Evolutionary conservation across 2,329 filamentous ascomycete species (phyloP).

Genomic region (Ophiostoma montium): DNA sequence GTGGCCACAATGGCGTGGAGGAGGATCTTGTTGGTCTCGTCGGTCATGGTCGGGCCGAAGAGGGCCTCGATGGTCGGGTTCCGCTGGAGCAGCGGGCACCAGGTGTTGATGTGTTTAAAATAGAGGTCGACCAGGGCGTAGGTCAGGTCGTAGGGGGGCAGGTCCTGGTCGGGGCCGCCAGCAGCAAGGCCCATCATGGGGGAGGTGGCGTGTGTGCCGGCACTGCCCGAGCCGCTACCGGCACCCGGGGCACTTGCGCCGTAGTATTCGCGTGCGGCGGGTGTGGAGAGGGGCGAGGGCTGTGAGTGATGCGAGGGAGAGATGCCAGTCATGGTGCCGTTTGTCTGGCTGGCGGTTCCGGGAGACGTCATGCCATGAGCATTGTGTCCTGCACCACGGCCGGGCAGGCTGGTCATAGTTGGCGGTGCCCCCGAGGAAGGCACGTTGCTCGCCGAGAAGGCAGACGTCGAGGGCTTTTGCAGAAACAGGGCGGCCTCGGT

Average conservation of each 20-base stretch:
- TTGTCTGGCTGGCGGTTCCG: slow-evolving; percentile 16
- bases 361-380: slow-evolving; percentile 27
- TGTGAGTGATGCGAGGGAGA: slow-evolving; percentile 23
- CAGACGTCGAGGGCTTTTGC: slow-evolving; percentile 37
- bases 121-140: slow-evolving; percentile 63
- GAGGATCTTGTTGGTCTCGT: slow-evolving; percentile 70
- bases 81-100: slow-evolving; percentile 83
- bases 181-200: slow-evolving; percentile 39
- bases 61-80: slow-evolving; percentile 68
- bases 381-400: slow-evolving; percentile 24
- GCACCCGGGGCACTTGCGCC: slow-evolving; percentile 15
- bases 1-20: slow-evolving; percentile 83
- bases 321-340: slow-evolving; percentile 19
- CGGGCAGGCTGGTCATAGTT: neutral
- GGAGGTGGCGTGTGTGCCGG: slow-evolving; percentile 12
- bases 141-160: slow-evolving; percentile 61
- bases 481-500: slow-evolving; percentile 47
- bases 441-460: slow-evolving; percentile 2
- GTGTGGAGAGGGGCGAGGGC: slow-evolving; percentile 22
- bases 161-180: slow-evolving; percentile 45
- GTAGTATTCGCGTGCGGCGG: slow-evolving; percentile 37
- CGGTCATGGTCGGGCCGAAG: slow-evolving; percentile 61
- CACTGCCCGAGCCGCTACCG: slow-evolving; percentile 9
- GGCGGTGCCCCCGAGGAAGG: neutral
- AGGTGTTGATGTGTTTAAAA: slow-evolving; percentile 68